Base-by-base conservation (phyloP, 768 basidiomycete species). In the Gymnopilus dilepis region DNA sequence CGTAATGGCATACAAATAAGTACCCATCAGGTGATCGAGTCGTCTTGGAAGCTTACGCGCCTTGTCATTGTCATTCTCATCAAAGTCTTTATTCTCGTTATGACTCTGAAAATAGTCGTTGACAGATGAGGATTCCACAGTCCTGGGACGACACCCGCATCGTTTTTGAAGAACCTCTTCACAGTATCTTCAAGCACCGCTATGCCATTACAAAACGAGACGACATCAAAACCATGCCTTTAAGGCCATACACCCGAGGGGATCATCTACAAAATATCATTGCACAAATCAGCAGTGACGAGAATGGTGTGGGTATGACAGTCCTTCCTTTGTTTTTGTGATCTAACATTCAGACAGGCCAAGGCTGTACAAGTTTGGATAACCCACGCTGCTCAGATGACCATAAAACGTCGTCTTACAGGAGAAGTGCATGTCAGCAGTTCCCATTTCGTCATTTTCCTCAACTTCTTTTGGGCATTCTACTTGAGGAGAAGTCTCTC, bases 81-180 rank as follows among this genome's bases (percentile, higher is more conserved):
- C 34, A 15, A 9, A 2, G 34, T 37, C 34, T 3, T 54, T 40
- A 21, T 38, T 40, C 37, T 38, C 52, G 38, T 21, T 37, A 54
- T 54, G 52, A 13, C 21, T 54, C 19, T 26, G 15, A 37, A 21
- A 54, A 13, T 21, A 38, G 52, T 54, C 19, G 15, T 15, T 45
- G 33, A 51, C 34, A 50, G 31, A 72, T 72, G 70, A 65, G 65
- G 45, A 31, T 52, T 48, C 74, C 71, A 19, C 15, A 6, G 13
- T 42, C 59, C 12, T 73, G 70, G 65, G 54, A 71, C 56, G 75
- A 76, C 56, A 55, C 19, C n/a, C 8, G 48, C 22, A 67, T 72
- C 33, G 64, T 73, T 13, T 30, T 58, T 48, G 67, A 68, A 19
- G 70, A 71, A 55, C 70, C 70, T 12, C 66, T 71, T 37, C 47